A percentile compares a stretch with the other conserved stretches of the same genome.
Conservation (phyloP, 2,329 filamentous ascomycete genomes). For the Amauroascus verrucosus region DNA sequence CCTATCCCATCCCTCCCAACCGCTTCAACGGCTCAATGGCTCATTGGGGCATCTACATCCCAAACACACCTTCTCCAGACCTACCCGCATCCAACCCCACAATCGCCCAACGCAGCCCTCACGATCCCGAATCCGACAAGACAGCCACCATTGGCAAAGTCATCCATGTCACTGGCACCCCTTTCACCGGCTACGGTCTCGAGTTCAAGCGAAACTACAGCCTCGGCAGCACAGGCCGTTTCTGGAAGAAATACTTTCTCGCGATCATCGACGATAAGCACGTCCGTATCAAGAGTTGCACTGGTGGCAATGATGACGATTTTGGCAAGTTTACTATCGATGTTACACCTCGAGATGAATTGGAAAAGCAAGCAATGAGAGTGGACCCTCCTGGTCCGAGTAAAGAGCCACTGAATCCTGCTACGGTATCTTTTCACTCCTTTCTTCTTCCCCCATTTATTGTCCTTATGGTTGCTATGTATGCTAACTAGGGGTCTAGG, state of each 20-base stretch:
- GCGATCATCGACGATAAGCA: conserved; percentile 8
- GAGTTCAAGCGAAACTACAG: conserved; percentile 19
- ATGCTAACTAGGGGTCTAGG: neutral
- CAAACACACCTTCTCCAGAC: neutral
- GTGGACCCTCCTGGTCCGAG: conserved; percentile 15
- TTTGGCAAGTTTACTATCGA: neutral
- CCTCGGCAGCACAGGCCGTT: conserved; percentile 10
- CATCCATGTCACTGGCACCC: conserved; percentile 16
- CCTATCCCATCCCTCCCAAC: conserved; percentile 4
- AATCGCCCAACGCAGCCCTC: neutral
- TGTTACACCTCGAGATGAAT: conserved; percentile 10
- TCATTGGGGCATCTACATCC: conserved; percentile 12
- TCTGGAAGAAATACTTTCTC: conserved; percentile 12
- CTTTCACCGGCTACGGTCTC: conserved; percentile 14
- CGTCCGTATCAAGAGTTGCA: conserved; percentile 1
- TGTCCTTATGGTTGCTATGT: neutral
- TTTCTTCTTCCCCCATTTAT: neutral
- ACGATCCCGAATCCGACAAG: neutral
- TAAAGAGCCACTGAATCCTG: conserved; percentile 13
- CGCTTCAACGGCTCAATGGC: conserved; percentile 4
- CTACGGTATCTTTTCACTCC: neutral
- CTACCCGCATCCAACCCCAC: neutral
- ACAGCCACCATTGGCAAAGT: conserved; percentile 10
- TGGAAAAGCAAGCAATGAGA: conserved; percentile 11
- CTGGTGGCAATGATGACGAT: neutral